Percentiles rank a stretch among this genome's conserved stretches.
Evolutionary conservation across 192 early-diverging fungal species (phyloP).

Genomic region (Mortierella alpina): DNA sequence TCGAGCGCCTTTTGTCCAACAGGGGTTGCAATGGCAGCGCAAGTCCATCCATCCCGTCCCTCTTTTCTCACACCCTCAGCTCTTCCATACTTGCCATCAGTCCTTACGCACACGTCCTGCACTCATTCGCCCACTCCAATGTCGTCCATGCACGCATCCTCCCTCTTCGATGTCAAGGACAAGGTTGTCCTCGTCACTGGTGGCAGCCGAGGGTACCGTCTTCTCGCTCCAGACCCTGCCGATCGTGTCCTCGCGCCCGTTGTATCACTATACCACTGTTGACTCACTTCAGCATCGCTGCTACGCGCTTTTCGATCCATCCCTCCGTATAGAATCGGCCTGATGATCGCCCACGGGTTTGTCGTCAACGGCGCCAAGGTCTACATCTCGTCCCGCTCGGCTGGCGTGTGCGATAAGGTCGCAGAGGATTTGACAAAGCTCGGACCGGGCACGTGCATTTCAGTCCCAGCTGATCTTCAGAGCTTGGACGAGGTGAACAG

Average conservation of each 20-base stretch:
- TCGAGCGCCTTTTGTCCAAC: too few relatives aligned
- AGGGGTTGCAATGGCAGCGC: too few relatives aligned
- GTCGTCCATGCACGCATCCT: slow-evolving; percentile 65
- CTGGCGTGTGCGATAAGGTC: slow-evolving; percentile 63
- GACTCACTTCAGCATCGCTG: background rate
- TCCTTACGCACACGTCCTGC: background rate
- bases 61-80: background rate
- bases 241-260: background rate
- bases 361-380: slow-evolving; percentile 90
- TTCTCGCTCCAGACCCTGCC: too few relatives aligned
- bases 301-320: background rate
- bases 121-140: slow-evolving; percentile 6
- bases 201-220: slow-evolving; percentile 65
- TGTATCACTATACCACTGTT: background rate
- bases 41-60: too few relatives aligned
- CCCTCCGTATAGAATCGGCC: slow-evolving; percentile 52
- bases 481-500: slow-evolving; percentile 65
- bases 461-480: slow-evolving; percentile 81
- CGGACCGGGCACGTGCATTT: slow-evolving; percentile 80
- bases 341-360: slow-evolving; percentile 74
- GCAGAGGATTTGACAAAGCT: slow-evolving; percentile 74
- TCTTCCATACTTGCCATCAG: background rate
- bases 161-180: slow-evolving; percentile 74
- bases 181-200: slow-evolving; percentile 89
- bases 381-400: slow-evolving; percentile 90